Evolutionary conservation across 2,329 filamentous ascomycete genomes (phyloP), one percentile per base, ranked within the genome.

Genomic region (Paracamarosporium sp.): DNA sequence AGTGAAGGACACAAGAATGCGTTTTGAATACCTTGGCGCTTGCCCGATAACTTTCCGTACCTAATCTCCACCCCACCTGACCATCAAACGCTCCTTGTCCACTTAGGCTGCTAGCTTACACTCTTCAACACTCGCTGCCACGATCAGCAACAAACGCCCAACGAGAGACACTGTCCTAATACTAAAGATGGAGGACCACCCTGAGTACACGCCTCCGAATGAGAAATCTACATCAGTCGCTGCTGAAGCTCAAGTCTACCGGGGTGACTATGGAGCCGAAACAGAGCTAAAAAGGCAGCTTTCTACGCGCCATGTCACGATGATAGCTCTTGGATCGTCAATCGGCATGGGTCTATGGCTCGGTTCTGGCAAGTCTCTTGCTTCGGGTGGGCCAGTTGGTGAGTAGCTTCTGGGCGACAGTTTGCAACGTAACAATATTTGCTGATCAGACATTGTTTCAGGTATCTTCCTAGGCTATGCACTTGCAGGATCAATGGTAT

Each of bases 261-360:
- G 27, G 22, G 40, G 47, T 31, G 68, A 70, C 57, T 55, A 70
- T 65, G 69, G 69, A 35, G 69, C 69, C 11, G 66, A 74, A 27
- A 71, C 61, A 9, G 68, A 79, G 52, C 71, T 82, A 17, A 71
- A 74, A 40, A 74, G 79, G 17, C 65, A 70, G 5, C 72, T 81
- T 31, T 72, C 75, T 57, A 80, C 78, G 12, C 73, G 76, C 27
- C 76, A 78, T 62, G 59, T 78, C n/a, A 75, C 71, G 46, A 76
- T 78, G 74, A 75, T 78, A 56, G 72, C 76, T 3, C 61, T 78
- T 8, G 76, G 75, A 5, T 76, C 73, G 4, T 75, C 72, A 24
- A 82, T 83, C 67, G 80, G 81, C 5, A 60, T 62, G 56, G 80
- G 80, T 20, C 61, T 82, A 11, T 82, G 80, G 78, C 73, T 82